Conservation (phyloP, 1,284 basidiomycete species). For the Moesziomyces aphidis region DNA sequence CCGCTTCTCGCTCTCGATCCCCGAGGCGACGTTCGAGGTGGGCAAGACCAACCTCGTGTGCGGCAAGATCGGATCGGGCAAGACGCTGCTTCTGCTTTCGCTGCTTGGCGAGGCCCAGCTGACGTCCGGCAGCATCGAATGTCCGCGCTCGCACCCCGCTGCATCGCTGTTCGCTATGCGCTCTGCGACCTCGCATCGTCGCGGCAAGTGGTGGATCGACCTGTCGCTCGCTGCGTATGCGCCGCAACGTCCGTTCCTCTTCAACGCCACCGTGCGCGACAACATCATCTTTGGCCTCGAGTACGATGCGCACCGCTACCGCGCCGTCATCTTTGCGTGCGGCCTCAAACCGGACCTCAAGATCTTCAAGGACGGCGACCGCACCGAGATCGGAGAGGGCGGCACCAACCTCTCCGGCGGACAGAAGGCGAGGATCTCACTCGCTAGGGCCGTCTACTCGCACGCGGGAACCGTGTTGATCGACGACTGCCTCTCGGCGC, state of each 20-base stretch:
- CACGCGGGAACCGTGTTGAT: constrained; percentile 76
- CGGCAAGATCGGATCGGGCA: constrained; percentile 66
- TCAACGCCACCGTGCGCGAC: constrained; percentile 79
- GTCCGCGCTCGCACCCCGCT: constrained; percentile 43
- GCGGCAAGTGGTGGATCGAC: constrained; percentile 25
- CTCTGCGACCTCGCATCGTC: not conserved
- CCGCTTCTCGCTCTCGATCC: constrained; percentile 25
- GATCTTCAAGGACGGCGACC: constrained; percentile 78
- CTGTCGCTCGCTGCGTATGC: constrained; percentile 76
- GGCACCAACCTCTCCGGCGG: constrained; percentile 71
- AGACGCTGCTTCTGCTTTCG: constrained; percentile 59
- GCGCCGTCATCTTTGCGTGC: constrained; percentile 54
- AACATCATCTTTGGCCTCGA: constrained; percentile 70
- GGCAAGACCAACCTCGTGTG: constrained; percentile 39
- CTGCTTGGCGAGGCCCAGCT: constrained; percentile 60
- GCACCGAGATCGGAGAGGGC: constrained; percentile 75
- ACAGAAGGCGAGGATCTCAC: constrained; percentile 77
- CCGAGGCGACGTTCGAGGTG: constrained; percentile 15
- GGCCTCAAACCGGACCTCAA: constrained; percentile 73
- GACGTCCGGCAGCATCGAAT: constrained; percentile 41
- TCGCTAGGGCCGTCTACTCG: constrained; percentile 79
- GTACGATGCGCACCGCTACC: constrained; percentile 71
- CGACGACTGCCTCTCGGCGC: constrained; percentile 79
- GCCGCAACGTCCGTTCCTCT: constrained; percentile 88
- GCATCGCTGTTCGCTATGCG: constrained; percentile 13